A percentile compares a stretch with the other conserved stretches of the same genome.
Conservation (phyloP, 129 eudicot species). For the Arctium lappa region DNA sequence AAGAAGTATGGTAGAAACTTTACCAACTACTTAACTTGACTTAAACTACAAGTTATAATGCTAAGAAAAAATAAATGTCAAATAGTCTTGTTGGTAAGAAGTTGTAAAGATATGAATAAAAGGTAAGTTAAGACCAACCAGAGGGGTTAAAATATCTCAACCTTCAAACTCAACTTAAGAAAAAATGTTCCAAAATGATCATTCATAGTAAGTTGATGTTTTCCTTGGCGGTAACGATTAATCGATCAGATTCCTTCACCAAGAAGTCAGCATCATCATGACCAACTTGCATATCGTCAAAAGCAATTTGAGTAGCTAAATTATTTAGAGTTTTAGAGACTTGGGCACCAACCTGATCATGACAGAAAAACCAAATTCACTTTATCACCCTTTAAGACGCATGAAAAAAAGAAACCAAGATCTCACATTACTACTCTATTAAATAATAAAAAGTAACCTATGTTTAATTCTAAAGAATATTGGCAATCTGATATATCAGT, state of each 20-base stretch:
- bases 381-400: background rate
- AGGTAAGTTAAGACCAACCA: slow-evolving; percentile 33
- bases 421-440: too few species aligned
- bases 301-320: slow-evolving; percentile 1
- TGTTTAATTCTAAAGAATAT: background rate
- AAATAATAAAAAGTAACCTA: background rate
- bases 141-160: slow-evolving; percentile 45
- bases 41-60: too few species aligned
- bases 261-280: slow-evolving; percentile 3
- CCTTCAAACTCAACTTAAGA: background rate
- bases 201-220: slow-evolving; percentile 23
- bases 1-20: background rate
- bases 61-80: background rate
- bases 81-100: slow-evolving; percentile 1
- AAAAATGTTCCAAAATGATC: too few species aligned
- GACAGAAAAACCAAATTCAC: background rate
- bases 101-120: background rate
- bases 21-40: background rate
- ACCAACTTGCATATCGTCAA: slow-evolving; percentile 29
- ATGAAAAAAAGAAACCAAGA: background rate
- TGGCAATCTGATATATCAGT: background rate
- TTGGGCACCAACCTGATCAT: background rate
- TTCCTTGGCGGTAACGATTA: slow-evolving; percentile 31
- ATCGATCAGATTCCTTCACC: slow-evolving; percentile 17
- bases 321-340: background rate